Evolutionary conservation across 1,284 basidiomycete species (phyloP), one percentile per base, ranked within the genome.

Genomic region (Apiotrichum veenhuisii): DNA sequence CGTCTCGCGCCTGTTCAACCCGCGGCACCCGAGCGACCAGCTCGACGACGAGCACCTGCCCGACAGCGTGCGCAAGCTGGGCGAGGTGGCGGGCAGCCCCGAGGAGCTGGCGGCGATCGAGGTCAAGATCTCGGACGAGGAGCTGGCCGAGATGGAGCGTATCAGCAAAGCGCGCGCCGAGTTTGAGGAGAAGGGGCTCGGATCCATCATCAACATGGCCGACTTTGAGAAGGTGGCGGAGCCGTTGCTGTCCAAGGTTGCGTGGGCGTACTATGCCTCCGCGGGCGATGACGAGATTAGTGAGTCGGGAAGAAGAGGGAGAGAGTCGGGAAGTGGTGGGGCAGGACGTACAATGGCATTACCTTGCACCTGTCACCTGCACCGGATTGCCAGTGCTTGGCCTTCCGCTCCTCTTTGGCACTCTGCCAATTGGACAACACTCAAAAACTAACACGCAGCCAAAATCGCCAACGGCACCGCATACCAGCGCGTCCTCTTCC

Each of bases 281-380:
- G 87, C 87, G 2, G 81, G 87, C 3, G 91, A 93, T 66, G 89
- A 91, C 68, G 86, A 87, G 68, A 85, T 85, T 59, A 83, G 89
- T 90, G 71, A 61, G 84, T 80, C n/a, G 38, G 38, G 12, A 30
- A 30, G 30, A 12, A 12, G 12, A 12, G 30, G 30, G 30, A 30
- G 30, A 30, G 30, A n/a, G n/a, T n/a, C n/a, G n/a, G n/a, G n/a
- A n/a, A n/a, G n/a, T n/a, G n/a, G n/a, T n/a, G n/a, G n/a, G n/a
- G n/a, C n/a, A n/a, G n/a, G n/a, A n/a, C n/a, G n/a, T n/a, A n/a
- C n/a, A n/a, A n/a, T n/a, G n/a, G n/a, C n/a, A n/a, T n/a, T n/a
- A n/a, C n/a, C n/a, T n/a, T n/a, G n/a, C n/a, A n/a, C n/a, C n/a
- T n/a, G n/a, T n/a, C n/a, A n/a, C n/a, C n/a, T n/a, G n/a, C n/a